A percentile compares a stretch with the other conserved stretches of the same genome.
Conservation (phyloP, 2,329 filamentous ascomycete species). For the Myotisia sp. region DNA sequence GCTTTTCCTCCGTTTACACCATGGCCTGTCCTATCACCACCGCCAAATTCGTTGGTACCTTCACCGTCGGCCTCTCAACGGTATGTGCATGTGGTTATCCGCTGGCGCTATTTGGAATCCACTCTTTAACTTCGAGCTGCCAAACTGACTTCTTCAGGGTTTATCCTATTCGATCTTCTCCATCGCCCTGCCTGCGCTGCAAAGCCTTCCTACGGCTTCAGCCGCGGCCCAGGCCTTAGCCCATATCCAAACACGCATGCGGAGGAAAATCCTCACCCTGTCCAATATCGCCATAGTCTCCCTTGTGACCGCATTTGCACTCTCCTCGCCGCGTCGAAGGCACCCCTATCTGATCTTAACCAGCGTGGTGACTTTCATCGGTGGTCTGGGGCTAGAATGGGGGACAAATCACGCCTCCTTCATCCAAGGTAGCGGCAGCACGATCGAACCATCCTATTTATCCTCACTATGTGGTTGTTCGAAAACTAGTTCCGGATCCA, state of each 20-base stretch:
- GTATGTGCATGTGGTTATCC: constrained; percentile 39
- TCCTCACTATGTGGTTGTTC: constrained; percentile 6
- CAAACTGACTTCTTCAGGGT: no score
- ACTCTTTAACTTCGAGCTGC: constrained; percentile 1
- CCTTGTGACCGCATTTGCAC: constrained; percentile 60
- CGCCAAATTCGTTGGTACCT: constrained; percentile 85
- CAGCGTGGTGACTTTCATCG: constrained; percentile 43
- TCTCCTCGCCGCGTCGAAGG: constrained; percentile 59
- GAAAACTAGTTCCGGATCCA: no score
- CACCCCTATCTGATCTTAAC: constrained; percentile 91
- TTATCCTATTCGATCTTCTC: constrained; percentile 72
- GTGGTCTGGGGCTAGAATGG: constrained; percentile 45
- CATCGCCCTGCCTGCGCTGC: constrained; percentile 64
- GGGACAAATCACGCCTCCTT: constrained; percentile 53
- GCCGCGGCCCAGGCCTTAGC: constrained; percentile 56
- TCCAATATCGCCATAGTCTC: constrained; percentile 54
- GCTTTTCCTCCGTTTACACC: no score
- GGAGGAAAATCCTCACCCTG: constrained; percentile 52
- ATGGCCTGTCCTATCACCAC: constrained; percentile 60
- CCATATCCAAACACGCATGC: constrained; percentile 49
- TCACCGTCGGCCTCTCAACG: constrained; percentile 75
- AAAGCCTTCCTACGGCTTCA: constrained; percentile 62
- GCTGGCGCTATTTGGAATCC: constrained; percentile 9
- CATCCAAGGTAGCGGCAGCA: constrained; percentile 22
- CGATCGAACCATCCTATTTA: constrained; percentile 2